Evolutionary conservation across 2,329 filamentous ascomycete species (phyloP).

Genomic region (Trichoderma sp.): DNA sequence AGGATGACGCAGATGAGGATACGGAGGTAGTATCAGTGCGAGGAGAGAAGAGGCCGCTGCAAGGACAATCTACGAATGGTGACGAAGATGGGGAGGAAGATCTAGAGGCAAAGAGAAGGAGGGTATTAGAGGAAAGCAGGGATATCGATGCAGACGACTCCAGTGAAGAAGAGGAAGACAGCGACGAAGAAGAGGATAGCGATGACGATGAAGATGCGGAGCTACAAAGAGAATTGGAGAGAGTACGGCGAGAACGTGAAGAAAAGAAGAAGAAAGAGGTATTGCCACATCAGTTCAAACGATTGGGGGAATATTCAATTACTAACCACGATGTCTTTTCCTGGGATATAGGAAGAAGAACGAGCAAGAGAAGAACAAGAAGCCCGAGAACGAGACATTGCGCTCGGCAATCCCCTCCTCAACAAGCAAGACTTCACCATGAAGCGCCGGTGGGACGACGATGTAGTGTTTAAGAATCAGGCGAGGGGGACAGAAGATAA

Average conservation of each 20-base stretch:
- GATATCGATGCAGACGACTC: constrained; percentile 80
- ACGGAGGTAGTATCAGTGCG: constrained; percentile 38
- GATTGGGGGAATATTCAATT: not conserved
- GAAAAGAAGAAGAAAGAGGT: constrained; percentile 46
- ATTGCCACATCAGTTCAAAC: not conserved
- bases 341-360: constrained; percentile 66
- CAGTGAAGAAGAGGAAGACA: constrained; percentile 59
- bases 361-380: constrained; percentile 80
- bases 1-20: constrained; percentile 55
- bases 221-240: constrained; percentile 88
- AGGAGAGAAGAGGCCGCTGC: constrained; percentile 59
- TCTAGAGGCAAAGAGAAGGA: constrained; percentile 76
- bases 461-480: constrained; percentile 99
- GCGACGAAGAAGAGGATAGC: constrained; percentile 49
- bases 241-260: constrained; percentile 78
- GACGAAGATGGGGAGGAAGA: constrained; percentile 61
- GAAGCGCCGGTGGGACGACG: constrained; percentile 94
- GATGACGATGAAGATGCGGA: constrained; percentile 69
- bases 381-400: constrained; percentile 82
- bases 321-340: not conserved
- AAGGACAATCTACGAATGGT: constrained; percentile 25
- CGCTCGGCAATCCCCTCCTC: constrained; percentile 86
- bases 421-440: constrained; percentile 88
- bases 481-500: constrained; percentile 91
- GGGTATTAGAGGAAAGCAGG: constrained; percentile 83